Conservation (phyloP, 805 yeast genomes). For the Phaffomyces thermotolerans region DNA sequence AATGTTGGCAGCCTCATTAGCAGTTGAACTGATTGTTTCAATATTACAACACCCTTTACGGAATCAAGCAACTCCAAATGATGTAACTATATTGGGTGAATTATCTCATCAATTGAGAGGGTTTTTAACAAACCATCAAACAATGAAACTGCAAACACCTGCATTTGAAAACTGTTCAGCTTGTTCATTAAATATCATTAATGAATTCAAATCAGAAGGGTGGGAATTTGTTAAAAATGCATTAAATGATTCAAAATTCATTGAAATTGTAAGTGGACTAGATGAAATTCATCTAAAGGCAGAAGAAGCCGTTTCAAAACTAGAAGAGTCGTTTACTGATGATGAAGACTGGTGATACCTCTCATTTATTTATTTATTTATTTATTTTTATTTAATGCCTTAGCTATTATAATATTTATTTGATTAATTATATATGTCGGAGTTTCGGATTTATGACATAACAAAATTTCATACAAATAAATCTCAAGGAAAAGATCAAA, state of each 20-base stretch:
- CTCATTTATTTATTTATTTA: background rate
- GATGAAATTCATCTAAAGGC: conserved; percentile 65
- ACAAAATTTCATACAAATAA: too few relatives aligned
- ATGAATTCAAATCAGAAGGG: conserved; percentile 42
- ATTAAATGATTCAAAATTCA: conserved; percentile 52
- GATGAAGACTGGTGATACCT: conserved; percentile 18
- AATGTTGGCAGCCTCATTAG: conserved; percentile 73
- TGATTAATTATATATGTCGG: background rate
- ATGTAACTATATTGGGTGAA: conserved; percentile 48
- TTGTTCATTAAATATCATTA: conserved; percentile 59
- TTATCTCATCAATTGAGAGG: conserved; percentile 92
- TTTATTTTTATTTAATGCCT: background rate
- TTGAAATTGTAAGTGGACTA: conserved; percentile 78
- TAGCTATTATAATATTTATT: background rate
- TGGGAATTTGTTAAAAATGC: conserved; percentile 82
- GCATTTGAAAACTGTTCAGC: conserved; percentile 80
- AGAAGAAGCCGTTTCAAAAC: conserved; percentile 31
- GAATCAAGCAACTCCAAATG: conserved; percentile 27
- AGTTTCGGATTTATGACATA: too few relatives aligned
- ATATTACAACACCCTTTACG: conserved; percentile 58
- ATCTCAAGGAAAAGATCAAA: too few relatives aligned
- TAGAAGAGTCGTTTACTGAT: conserved; percentile 19
- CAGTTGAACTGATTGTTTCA: conserved; percentile 77
- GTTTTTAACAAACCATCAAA: conserved; percentile 58
- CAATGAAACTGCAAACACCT: conserved; percentile 60